A percentile compares a stretch with the other conserved stretches of the same genome.
Evolutionary conservation across 768 basidiomycete species (phyloP).

Genomic region (Tremella fuciformis): DNA sequence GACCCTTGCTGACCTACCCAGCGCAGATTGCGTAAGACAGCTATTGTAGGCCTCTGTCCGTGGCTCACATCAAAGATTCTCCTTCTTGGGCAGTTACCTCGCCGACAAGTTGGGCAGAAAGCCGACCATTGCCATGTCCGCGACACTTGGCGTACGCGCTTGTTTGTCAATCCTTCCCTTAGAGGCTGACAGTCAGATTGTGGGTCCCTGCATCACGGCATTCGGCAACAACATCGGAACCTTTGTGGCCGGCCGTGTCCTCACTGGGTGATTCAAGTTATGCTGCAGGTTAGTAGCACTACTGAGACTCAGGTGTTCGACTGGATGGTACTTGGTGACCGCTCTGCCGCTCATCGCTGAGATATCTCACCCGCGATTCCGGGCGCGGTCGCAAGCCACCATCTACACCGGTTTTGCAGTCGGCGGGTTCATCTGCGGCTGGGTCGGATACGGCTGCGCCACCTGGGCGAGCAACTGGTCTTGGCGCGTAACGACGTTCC

Average conservation of each 20-base stretch:
- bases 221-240: slow-evolving; percentile 22
- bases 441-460: slow-evolving; percentile 18
- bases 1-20: not conserved
- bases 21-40: not conserved
- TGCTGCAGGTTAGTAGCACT: not conserved
- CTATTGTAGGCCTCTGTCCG: slow-evolving; percentile 15
- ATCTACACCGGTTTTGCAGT: slow-evolving; percentile 15
- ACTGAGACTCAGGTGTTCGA: not conserved
- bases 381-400: not conserved
- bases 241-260: slow-evolving; percentile 31
- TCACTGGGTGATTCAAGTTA: slow-evolving; percentile 55
- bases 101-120: not conserved
- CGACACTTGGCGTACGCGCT: not conserved
- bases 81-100: not conserved
- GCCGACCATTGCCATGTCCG: not conserved
- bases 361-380: slow-evolving; percentile 10
- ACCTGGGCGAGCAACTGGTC: slow-evolving; percentile 46
- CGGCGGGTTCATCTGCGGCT: slow-evolving; percentile 15
- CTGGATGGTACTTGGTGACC: not conserved
- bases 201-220: slow-evolving; percentile 17
- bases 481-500: slow-evolving; percentile 59
- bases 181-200: slow-evolving; percentile 5
- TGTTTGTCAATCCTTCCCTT: not conserved
- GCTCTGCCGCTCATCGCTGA: slow-evolving; percentile 1
- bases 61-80: slow-evolving; percentile 12